A percentile compares a stretch with the other conserved stretches of the same genome.
phyloP scores from a whole-genome alignment of 1,139 yeast species.

The Debaryomyces singareniensis region DNA sequence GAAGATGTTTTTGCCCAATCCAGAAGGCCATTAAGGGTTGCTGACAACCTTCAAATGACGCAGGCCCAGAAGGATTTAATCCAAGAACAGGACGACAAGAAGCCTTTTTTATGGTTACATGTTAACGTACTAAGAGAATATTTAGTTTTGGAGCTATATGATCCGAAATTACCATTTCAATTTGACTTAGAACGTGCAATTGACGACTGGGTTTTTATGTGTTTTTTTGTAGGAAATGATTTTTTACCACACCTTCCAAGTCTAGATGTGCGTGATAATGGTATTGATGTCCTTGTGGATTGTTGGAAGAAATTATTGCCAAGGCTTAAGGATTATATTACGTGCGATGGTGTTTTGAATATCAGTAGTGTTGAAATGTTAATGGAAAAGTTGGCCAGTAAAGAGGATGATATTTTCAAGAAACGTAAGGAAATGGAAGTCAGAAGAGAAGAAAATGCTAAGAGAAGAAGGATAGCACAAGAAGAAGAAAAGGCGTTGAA shows the following conservation, averaged over 20 bases:
- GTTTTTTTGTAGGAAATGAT: constrained; percentile 98
- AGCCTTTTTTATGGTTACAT: constrained; percentile 93
- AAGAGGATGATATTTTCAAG: constrained; percentile 77
- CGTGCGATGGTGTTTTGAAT: constrained; percentile 83
- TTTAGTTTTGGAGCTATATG: constrained; percentile 70
- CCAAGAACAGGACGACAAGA: constrained; percentile 54
- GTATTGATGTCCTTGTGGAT: constrained; percentile 72
- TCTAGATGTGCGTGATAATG: constrained; percentile 89
- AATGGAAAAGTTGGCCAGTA: constrained; percentile 56
- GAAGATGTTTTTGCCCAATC: constrained; percentile 90
- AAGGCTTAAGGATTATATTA: constrained; percentile 64
- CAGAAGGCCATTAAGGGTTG: constrained; percentile 38
- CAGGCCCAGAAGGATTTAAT: constrained; percentile 52
- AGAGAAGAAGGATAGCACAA: constrained; percentile 48
- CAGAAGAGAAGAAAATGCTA: constrained; percentile 56
- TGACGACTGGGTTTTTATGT: constrained; percentile 98
- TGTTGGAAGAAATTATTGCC: constrained; percentile 81
- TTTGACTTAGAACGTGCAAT: constrained; percentile 92
- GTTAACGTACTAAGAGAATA: constrained; percentile 85
- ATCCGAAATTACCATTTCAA: constrained; percentile 63
- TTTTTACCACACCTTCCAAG: constrained; percentile 96
- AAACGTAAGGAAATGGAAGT: constrained; percentile 61
- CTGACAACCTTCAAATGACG: constrained; percentile 52
- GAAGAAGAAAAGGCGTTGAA: constrained; percentile 34
- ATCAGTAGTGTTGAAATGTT: constrained; percentile 70